Percentiles rank a stretch among this genome's conserved stretches.
Evolutionary conservation across 176 grass and related monocot species (phyloP).

Genomic region (Oryza punctata): DNA sequence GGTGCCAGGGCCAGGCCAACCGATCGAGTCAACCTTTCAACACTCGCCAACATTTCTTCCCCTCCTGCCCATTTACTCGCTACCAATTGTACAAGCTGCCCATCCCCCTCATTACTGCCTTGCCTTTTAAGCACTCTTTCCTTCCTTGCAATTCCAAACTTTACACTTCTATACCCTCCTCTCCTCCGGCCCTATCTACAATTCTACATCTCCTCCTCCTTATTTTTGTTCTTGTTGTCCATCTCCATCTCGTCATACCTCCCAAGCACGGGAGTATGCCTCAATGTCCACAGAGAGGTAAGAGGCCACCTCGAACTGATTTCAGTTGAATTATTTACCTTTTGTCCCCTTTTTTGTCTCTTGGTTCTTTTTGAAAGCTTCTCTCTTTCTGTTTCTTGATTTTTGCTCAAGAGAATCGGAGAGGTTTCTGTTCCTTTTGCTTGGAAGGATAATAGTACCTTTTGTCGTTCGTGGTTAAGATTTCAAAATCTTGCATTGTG

Average conservation of each 20-base stretch:
- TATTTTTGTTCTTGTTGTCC: not conserved
- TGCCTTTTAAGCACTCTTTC: conserved; percentile 95
- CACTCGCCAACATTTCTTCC: conserved; percentile 40
- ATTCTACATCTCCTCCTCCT: conserved; percentile 15
- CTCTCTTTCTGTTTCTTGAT: not conserved
- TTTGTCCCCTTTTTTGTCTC: not conserved
- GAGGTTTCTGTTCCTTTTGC: conserved; percentile 13
- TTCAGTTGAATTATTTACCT: not conserved
- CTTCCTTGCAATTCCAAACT: conserved; percentile 57
- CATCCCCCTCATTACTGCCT: conserved; percentile 69
- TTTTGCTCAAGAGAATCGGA: not conserved
- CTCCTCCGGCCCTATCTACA: not conserved
- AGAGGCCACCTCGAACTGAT: not conserved
- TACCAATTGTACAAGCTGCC: conserved; percentile 57
- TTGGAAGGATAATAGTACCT: conserved; percentile 26
- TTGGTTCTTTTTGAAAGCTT: not conserved
- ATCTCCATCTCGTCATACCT: not conserved
- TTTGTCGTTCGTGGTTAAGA: conserved; percentile 15
- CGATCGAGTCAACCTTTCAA: conserved; percentile 39
- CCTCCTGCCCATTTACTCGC: conserved; percentile 46
- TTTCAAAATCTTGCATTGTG: not conserved
- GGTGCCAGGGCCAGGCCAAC: conserved; percentile 49
- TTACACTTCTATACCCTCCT: conserved; percentile 40
- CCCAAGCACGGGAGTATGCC: conserved; percentile 57
- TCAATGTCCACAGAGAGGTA: conserved; percentile 93